Evolutionary conservation across 108 stramenopile species (phyloP).

Genomic region (Parmales sp.): DNA sequence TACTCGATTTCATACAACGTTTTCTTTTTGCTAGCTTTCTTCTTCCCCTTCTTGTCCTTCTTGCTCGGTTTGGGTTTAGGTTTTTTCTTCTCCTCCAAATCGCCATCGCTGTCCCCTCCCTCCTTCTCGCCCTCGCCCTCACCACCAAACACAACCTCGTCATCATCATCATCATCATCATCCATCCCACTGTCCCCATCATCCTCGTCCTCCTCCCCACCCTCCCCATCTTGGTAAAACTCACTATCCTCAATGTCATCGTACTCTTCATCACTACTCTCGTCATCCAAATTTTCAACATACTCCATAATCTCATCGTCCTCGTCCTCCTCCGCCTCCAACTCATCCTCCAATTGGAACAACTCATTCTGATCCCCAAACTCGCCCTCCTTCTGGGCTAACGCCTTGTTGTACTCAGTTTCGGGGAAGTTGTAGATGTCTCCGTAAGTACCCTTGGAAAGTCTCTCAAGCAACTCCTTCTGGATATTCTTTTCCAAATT

Average conservation of each 20-base stretch:
- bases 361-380: constrained; percentile 36
- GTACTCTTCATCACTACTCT: constrained; percentile 54
- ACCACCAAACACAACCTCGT: constrained; percentile 23
- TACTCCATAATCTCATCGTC: constrained; percentile 50
- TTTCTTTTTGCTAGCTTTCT: background rate
- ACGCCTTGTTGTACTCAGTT: constrained; percentile 63
- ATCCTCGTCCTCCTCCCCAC: constrained; percentile 29
- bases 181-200: constrained; percentile 58
- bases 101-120: constrained; percentile 36
- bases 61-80: constrained; percentile 18
- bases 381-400: constrained; percentile 48
- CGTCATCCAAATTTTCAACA: constrained; percentile 71
- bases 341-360: constrained; percentile 52
- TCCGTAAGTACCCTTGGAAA: constrained; percentile 88
- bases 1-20: constrained; percentile 44
- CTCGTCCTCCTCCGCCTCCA: constrained; percentile 24
- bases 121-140: constrained; percentile 21
- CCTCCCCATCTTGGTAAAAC: constrained; percentile 48
- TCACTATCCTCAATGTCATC: constrained; percentile 70
- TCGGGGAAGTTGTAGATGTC: constrained; percentile 96
- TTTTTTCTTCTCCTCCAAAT: constrained; percentile 17
- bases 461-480: constrained; percentile 85
- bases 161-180: constrained; percentile 41
- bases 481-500: constrained; percentile 80
- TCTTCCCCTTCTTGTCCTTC: constrained; percentile 23